Evolutionary conservation across 495 filamentous ascomycete species (phyloP), one percentile per base, ranked within the genome.

Genomic region (Neurospora sublineolata): DNA sequence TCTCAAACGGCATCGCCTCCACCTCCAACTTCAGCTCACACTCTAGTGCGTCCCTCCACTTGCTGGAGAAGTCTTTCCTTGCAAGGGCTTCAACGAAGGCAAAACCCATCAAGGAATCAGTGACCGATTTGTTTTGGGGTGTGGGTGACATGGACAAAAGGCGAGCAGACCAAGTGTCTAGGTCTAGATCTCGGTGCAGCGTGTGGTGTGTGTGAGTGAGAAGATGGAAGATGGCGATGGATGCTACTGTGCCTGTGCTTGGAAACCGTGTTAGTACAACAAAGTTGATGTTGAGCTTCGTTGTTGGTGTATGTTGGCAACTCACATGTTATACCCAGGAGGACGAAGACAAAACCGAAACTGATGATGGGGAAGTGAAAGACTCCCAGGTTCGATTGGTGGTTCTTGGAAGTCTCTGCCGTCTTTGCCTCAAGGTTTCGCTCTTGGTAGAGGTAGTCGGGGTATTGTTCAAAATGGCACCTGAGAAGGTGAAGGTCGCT

Each of bases 241-340:
- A 60, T 0, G 12, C 1, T 60, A 60, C 5, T 60, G 52, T 60
- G 52, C 52, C 52, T 60, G 3, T 60, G 12, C 12, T 30, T 27
- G 1, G 4, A 0, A 6, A 8, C 0, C 3, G 11, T 8, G 12
- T 60, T 16, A 30, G 12, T n/a, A n/a, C n/a, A n/a, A n/a, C n/a
- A n/a, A n/a, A n/a, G n/a, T n/a, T n/a, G n/a, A n/a, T n/a, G n/a
- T n/a, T n/a, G n/a, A n/a, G n/a, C n/a, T n/a, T n/a, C n/a, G n/a
- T n/a, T n/a, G n/a, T n/a, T n/a, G n/a, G 8, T 2, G 0, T 23
- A 0, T 4, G 0, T 52, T 52, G 20, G 9, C 1, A 0, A 42
- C 40, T 52, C 0, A 52, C 44, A 52, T 20, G 20, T 60, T 7
- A 60, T 60, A 0, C 52, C 52, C 6, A 60, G 0, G 4, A 60